These are phyloP conservation scores for Clonostachys rosea DNA, from an alignment of 2,329 filamentous ascomycete genomes.

Conservation along the genomic window DNA sequence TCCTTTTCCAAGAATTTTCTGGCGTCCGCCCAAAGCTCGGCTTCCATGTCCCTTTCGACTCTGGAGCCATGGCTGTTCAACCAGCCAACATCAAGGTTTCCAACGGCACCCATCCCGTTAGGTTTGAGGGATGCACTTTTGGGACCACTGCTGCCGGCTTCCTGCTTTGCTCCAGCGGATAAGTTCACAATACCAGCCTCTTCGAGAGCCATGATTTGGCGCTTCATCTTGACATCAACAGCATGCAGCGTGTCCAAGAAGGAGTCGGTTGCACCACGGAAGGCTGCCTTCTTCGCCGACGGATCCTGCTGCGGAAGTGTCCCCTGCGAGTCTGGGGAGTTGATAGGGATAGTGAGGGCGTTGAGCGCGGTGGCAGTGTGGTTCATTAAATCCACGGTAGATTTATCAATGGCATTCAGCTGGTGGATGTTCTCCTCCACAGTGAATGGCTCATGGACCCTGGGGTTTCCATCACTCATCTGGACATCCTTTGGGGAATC, in stretches of 20 bases:
- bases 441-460: constrained; percentile 51
- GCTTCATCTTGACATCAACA: constrained; percentile 68
- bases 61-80: constrained; percentile 81
- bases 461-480: constrained; percentile 15
- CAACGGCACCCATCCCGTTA: constrained; percentile 49
- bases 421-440: constrained; percentile 76
- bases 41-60: constrained; percentile 79
- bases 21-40: constrained; percentile 63
- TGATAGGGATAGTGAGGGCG: constrained; percentile 29
- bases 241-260: constrained; percentile 72
- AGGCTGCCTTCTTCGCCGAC: constrained; percentile 48
- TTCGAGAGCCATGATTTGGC: constrained; percentile 68
- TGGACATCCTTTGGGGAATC: constrained; percentile 19
- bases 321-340: neutral
- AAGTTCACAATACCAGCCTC: constrained; percentile 71
- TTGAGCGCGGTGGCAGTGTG: constrained; percentile 42
- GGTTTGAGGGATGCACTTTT: constrained; percentile 39
- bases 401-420: constrained; percentile 73
- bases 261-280: constrained; percentile 54
- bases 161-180: constrained; percentile 22
- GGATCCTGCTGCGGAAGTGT: constrained; percentile 26
- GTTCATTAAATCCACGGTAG: constrained; percentile 29
- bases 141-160: constrained; percentile 1
- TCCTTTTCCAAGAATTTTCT: constrained; percentile 27
- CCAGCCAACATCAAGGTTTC: constrained; percentile 76